Evolutionary conservation across 768 basidiomycete species (phyloP), one percentile per base, ranked within the genome.

Genomic region (Agaricus sinodeliciosus): DNA sequence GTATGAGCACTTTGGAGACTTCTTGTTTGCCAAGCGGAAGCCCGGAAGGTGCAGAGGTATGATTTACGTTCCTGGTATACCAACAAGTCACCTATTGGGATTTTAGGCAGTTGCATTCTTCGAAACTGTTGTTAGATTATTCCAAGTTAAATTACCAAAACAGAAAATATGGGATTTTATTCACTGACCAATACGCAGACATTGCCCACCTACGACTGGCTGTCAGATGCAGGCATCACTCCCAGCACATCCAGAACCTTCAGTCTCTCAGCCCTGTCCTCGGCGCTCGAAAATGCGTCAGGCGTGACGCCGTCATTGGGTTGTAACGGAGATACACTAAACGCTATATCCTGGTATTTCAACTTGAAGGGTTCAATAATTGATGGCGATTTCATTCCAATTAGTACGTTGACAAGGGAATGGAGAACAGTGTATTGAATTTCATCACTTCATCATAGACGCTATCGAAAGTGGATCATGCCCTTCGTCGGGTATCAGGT

Each of bases 141-240:
- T 85, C 71, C 65, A 81, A 69, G 77, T 74, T 58, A 43, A 65
- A 56, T 57, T 28, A 52, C 41, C 15, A 43, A 28, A 52, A 43
- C 12, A 43, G 68, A 57, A 73, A 70, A 39, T 26, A 60, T 1
- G 63, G 67, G n/a, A 67, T 66, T 3, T n/a, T 46, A 3, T 35
- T 35, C 36, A 51, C 43, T 58, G 25, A 59, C 49, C 19, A n/a
- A 16, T 15, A 42, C 8, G 8, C 37, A 72, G 79, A 73, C 75
- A 8, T 78, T 91, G 22, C 85, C 88, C 0, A 90, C 90, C 2
- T 90, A 81, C 65, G 72, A 77, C 13, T 90, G 80, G 80, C 81
- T 93, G 37, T 68, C 72, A 12, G 68, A 76, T 18, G 82, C 76
- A n/a, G 88, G 88, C 22, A 92, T 93, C 59, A 79, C 77, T 3